These are phyloP conservation scores for Phytophthora kernoviae DNA, from an alignment of 352 stramenopile genomes.

Conservation along the genomic window DNA sequence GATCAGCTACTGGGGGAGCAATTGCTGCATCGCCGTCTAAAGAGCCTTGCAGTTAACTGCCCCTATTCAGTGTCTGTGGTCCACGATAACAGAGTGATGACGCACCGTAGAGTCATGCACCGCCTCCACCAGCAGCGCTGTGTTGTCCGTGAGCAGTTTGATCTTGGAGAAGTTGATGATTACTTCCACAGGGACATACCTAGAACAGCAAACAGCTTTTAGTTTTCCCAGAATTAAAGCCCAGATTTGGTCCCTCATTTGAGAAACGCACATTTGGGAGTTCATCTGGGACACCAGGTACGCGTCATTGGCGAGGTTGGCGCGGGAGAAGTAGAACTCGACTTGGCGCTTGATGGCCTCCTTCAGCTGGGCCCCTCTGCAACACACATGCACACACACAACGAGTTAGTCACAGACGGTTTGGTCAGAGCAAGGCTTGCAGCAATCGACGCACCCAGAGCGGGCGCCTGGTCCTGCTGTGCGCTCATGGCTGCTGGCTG, in stretches of 20 bases:
- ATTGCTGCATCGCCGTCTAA: no score
- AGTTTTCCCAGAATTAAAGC: not conserved
- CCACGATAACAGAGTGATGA: constrained; percentile 1
- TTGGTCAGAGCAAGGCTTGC: no score
- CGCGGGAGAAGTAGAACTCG: constrained; percentile 93
- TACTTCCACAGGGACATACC: constrained; percentile 84
- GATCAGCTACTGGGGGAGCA: no score
- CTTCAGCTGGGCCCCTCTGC: constrained; percentile 71
- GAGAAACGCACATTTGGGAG: constrained; percentile 87
- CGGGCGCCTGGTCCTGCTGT: constrained; percentile 26
- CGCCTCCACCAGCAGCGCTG: constrained; percentile 64
- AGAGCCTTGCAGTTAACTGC: constrained; percentile 29
- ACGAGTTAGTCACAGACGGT: constrained; percentile 4
- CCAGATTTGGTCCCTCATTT: no score
- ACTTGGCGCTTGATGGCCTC: constrained; percentile 86
- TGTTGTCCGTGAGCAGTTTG: constrained; percentile 77
- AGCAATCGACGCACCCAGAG: constrained; percentile 22
- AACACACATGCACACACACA: constrained; percentile 2
- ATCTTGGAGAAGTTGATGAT: constrained; percentile 89
- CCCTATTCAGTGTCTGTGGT: no score
- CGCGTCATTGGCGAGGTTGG: constrained; percentile 86
- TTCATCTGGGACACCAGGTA: constrained; percentile 92
- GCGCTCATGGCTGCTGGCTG: constrained; percentile 29
- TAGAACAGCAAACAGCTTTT: constrained; percentile 18
- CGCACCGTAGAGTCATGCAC: constrained; percentile 73